phyloP scores from a whole-genome alignment of 352 stramenopile species.

The Albugo laibachii region DNA sequence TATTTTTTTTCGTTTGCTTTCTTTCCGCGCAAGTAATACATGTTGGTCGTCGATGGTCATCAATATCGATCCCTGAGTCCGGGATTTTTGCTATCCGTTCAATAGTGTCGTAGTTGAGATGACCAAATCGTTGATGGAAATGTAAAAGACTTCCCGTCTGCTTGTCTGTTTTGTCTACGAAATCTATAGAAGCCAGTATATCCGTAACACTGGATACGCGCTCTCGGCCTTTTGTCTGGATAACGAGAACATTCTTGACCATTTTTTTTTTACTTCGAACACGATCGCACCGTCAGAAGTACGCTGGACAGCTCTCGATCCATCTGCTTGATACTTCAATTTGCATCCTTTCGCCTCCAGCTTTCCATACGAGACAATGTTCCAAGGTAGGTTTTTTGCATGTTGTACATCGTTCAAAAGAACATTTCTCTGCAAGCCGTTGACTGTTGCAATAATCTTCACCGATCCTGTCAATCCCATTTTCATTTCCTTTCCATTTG shows the following conservation, averaged over 20 bases:
- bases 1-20: constrained; percentile 1
- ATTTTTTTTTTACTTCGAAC: background rate
- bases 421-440: background rate
- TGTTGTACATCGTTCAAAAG: background rate
- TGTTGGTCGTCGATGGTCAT: background rate
- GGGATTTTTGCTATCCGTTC: background rate
- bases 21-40: background rate
- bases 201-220: background rate
- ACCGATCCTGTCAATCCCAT: background rate
- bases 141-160: background rate
- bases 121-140: background rate
- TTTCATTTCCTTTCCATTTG: background rate
- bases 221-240: background rate
- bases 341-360: background rate
- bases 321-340: background rate
- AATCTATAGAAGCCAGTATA: background rate
- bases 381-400: background rate
- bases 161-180: background rate
- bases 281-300: background rate
- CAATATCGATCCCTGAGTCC: background rate
- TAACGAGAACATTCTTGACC: background rate
- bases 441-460: background rate
- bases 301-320: background rate
- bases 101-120: constrained; percentile 1
- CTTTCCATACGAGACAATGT: background rate